These are phyloP conservation scores for Lignosus rhinocerotis DNA, from an alignment of 1,284 basidiomycete species.

Conservation along the genomic window DNA sequence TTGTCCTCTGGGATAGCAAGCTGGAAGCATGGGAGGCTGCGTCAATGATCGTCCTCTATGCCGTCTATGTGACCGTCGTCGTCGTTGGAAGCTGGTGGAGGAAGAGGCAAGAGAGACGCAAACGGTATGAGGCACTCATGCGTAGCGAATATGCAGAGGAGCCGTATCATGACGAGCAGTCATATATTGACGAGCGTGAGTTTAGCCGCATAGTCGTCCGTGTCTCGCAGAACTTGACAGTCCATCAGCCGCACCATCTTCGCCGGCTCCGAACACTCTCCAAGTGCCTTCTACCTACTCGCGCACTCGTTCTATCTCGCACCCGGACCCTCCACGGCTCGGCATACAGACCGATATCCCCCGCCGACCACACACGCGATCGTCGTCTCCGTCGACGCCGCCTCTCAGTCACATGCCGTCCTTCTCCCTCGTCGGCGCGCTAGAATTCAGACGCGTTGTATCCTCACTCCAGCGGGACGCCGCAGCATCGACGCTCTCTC, in stretches of 20 bases:
- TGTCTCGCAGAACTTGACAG: background rate
- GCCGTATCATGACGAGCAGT: slow-evolving; percentile 42
- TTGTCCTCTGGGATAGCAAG: slow-evolving; percentile 78
- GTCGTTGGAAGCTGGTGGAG: slow-evolving; percentile 81
- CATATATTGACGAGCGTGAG: slow-evolving; percentile 67
- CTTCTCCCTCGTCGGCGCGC: slow-evolving; percentile 88
- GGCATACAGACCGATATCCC: slow-evolving; percentile 43
- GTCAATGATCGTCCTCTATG: slow-evolving; percentile 75
- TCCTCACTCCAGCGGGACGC: slow-evolving; percentile 73
- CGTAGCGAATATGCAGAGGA: slow-evolving; percentile 62
- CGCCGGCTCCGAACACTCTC: slow-evolving; percentile 13
- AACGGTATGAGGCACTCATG: slow-evolving; percentile 50
- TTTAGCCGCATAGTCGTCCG: background rate
- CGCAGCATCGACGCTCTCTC: slow-evolving; percentile 51
- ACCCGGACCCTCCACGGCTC: slow-evolving; percentile 40
- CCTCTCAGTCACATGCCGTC: slow-evolving; percentile 63
- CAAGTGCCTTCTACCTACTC: slow-evolving; percentile 22
- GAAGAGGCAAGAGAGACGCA: slow-evolving; percentile 48
- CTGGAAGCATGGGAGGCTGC: slow-evolving; percentile 78
- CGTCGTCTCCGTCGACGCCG: slow-evolving; percentile 40
- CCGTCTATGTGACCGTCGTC: slow-evolving; percentile 78
- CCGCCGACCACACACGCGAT: slow-evolving; percentile 37
- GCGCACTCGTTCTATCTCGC: slow-evolving; percentile 39
- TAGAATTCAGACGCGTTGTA: slow-evolving; percentile 92
- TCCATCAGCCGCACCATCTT: background rate